phyloP scores from a whole-genome alignment of 2,329 filamentous ascomycete genomes.

The Beauveria caledonica region DNA sequence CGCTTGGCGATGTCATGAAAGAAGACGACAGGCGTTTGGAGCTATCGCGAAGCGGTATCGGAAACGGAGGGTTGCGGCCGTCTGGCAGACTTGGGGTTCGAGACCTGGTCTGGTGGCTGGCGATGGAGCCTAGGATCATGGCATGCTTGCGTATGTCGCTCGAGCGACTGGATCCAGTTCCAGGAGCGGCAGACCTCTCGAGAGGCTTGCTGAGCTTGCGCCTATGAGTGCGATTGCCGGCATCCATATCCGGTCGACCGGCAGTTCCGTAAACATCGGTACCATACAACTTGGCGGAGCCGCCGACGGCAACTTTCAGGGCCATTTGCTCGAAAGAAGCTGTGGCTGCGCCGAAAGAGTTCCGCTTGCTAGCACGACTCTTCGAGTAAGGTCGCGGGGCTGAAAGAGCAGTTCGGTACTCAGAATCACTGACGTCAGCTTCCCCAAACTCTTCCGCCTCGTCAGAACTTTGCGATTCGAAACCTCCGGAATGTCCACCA shows the following conservation, averaged over 20 bases:
- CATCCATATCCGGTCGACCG: conserved; percentile 27
- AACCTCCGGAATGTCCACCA: conserved; percentile 81
- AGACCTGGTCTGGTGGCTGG: conserved; percentile 55
- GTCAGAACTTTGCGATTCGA: conserved; percentile 63
- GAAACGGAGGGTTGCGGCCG: conserved; percentile 67
- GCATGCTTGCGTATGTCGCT: conserved; percentile 68
- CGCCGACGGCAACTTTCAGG: conserved; percentile 19
- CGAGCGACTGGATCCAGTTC: conserved; percentile 35
- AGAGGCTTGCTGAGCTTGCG: conserved; percentile 27
- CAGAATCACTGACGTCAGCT: conserved; percentile 54
- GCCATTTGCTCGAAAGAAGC: conserved; percentile 36
- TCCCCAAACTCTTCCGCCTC: conserved; percentile 57
- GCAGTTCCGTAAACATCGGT: conserved; percentile 40
- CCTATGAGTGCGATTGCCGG: conserved; percentile 14
- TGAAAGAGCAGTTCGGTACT: conserved; percentile 58
- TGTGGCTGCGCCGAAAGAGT: conserved; percentile 29
- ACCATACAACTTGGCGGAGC: conserved; percentile 26
- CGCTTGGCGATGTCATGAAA: conserved; percentile 58
- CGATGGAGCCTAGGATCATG: conserved; percentile 72
- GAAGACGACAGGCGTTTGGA: conserved; percentile 55
- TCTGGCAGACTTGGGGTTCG: conserved; percentile 59
- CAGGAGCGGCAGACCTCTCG: conserved; percentile 30
- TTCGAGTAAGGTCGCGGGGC: conserved; percentile 47
- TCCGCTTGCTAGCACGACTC: conserved; percentile 33
- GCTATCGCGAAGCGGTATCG: conserved; percentile 82